phyloP scores from a whole-genome alignment of 176 grass and related monocot species.

The Aegilops longissima region DNA sequence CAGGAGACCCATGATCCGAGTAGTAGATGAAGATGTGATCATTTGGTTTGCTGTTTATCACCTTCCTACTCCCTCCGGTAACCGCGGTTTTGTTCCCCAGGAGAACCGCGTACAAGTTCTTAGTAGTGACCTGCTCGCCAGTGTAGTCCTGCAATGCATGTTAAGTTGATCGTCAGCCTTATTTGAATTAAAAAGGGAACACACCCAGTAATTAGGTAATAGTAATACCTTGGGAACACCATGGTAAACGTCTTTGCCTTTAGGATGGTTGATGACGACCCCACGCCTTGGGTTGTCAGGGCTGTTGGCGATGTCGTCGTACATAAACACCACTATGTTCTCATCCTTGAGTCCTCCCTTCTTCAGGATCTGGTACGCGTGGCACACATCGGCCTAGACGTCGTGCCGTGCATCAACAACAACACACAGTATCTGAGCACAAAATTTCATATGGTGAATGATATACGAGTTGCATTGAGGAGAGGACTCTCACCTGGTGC shows the following conservation, averaged over 20 bases:
- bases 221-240: slow-evolving; percentile 79
- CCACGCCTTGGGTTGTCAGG: slow-evolving; percentile 66
- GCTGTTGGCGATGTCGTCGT: slow-evolving; percentile 71
- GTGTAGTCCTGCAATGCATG: slow-evolving; percentile 64
- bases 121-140: slow-evolving; percentile 57
- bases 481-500: slow-evolving; percentile 57
- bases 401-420: not conserved
- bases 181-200: not conserved
- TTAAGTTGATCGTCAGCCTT: slow-evolving; percentile 22
- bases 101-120: slow-evolving; percentile 77
- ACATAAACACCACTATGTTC: slow-evolving; percentile 96
- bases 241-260: slow-evolving; percentile 68
- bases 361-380: slow-evolving; percentile 80
- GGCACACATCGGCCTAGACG: slow-evolving; percentile 78
- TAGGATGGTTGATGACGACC: slow-evolving; percentile 80
- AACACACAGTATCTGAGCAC: not conserved
- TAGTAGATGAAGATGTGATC: slow-evolving; percentile 98
- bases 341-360: slow-evolving; percentile 75
- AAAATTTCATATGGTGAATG: not conserved
- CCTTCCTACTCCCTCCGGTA: slow-evolving; percentile 90
- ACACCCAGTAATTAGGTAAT: not conserved
- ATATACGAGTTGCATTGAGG: not conserved
- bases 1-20: slow-evolving; percentile 88
- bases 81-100: slow-evolving; percentile 71
- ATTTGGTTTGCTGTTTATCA: slow-evolving; percentile 77